These are phyloP conservation scores for Flueggea neowawraea DNA, from an alignment of 441 rosid species.

Conservation along the genomic window DNA sequence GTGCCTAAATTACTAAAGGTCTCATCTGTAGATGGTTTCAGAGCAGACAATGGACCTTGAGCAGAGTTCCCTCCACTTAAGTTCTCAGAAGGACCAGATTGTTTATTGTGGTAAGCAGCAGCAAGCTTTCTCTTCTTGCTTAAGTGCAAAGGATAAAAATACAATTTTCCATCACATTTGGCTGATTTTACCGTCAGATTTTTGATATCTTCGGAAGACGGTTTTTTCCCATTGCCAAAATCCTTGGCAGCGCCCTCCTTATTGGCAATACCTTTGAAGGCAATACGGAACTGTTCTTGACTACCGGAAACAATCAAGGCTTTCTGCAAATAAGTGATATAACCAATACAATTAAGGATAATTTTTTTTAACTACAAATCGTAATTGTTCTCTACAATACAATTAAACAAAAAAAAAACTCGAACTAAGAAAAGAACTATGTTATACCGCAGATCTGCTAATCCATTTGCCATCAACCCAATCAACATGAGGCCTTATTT, in stretches of 20 bases:
- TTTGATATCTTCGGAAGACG: slow-evolving; percentile 10
- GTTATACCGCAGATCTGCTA: slow-evolving; percentile 35
- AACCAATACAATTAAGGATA: no score
- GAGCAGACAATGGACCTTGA: slow-evolving; percentile 14
- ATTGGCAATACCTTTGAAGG: neutral
- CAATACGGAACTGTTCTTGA: slow-evolving; percentile 19
- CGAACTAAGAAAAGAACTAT: neutral
- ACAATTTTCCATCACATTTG: slow-evolving; percentile 11
- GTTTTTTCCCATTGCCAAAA: slow-evolving; percentile 16
- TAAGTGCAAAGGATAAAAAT: no score
- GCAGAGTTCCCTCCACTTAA: slow-evolving; percentile 16
- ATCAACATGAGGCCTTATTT: slow-evolving; percentile 51
- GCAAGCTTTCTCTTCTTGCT: no score
- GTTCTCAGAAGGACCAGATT: neutral
- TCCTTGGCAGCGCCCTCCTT: slow-evolving; percentile 18
- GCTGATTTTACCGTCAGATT: neutral
- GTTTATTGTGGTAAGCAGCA: no score
- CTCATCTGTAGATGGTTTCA: no score
- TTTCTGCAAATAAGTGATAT: slow-evolving; percentile 20
- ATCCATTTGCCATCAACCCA: slow-evolving; percentile 58
- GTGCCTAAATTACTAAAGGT: no score
- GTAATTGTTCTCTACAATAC: neutral
- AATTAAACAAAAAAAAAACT: neutral
- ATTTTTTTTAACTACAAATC: no score
- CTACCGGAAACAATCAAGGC: slow-evolving; percentile 20